Percentiles rank a stretch among this genome's conserved stretches.
Evolutionary conservation across 495 filamentous ascomycete species (phyloP).

Genomic region (Penicillium coffeae): DNA sequence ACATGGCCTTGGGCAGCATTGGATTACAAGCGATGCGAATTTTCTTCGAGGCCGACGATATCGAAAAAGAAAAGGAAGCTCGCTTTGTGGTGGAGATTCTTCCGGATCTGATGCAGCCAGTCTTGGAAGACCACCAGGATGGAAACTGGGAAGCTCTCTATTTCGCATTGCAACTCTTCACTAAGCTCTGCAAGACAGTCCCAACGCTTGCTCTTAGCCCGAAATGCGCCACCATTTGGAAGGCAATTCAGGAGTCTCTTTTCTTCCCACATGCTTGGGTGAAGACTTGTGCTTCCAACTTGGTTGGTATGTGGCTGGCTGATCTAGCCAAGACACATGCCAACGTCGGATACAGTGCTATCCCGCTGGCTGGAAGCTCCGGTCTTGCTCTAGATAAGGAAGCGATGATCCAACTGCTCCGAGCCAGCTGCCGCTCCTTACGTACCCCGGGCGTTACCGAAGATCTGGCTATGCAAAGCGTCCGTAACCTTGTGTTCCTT

Average conservation of each 20-base stretch:
- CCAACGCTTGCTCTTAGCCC: constrained; percentile 58
- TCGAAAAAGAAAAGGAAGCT: constrained; percentile 60
- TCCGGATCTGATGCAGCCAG: constrained; percentile 45
- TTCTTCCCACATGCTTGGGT: constrained; percentile 71
- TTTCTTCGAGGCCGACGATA: constrained; percentile 69
- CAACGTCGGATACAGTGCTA: constrained; percentile 41
- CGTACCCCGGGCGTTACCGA: constrained; percentile 61
- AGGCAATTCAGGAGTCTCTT: constrained; percentile 57
- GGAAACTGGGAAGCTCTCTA: constrained; percentile 78
- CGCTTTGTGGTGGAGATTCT: constrained; percentile 42
- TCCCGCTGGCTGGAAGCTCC: constrained; percentile 65
- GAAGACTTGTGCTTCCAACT: constrained; percentile 68
- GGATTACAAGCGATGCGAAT: constrained; percentile 77
- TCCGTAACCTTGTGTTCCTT: constrained; percentile 75
- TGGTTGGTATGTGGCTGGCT: constrained; percentile 72
- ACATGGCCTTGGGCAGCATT: constrained; percentile 63
- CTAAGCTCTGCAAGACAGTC: constrained; percentile 63
- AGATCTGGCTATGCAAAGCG: constrained; percentile 64
- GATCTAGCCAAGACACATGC: constrained; percentile 67
- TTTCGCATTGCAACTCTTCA: constrained; percentile 63
- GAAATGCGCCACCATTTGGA: constrained; percentile 60
- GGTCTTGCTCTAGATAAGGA: constrained; percentile 64
- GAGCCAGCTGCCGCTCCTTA: constrained; percentile 61
- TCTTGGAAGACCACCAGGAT: constrained; percentile 41
- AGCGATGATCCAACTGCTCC: constrained; percentile 63